Percentiles rank a stretch among this genome's conserved stretches.
phyloP scores from a whole-genome alignment of 2,329 filamentous ascomycete species.

The Aspergillus texensis region DNA sequence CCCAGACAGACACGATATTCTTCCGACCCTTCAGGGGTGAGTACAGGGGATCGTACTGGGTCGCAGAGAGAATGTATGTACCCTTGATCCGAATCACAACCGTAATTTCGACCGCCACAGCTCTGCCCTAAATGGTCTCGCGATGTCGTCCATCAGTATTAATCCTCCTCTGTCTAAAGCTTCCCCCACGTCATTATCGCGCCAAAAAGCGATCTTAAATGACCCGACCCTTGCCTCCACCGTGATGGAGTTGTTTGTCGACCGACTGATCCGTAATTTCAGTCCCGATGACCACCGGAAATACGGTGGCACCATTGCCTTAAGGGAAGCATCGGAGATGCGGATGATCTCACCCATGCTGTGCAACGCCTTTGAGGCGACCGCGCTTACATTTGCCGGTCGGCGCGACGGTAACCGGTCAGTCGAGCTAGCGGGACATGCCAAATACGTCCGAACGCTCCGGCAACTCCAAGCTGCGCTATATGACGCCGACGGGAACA shows the following conservation, averaged over 20 bases:
- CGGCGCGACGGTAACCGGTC: conserved; percentile 21
- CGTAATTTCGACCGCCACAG: background rate
- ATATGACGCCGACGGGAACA: conserved; percentile 20
- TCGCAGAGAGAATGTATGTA: conserved; percentile 5
- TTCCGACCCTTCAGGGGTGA: background rate
- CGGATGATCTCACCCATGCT: conserved; percentile 29
- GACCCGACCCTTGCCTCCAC: conserved; percentile 21
- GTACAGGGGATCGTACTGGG: background rate
- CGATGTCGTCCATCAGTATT: conserved; percentile 1
- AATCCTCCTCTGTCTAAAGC: conserved; percentile 4
- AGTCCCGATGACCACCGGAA: conserved; percentile 19
- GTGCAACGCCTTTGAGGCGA: conserved; percentile 27
- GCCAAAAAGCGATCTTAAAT: conserved; percentile 17
- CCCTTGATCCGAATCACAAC: background rate
- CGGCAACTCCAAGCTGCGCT: conserved; percentile 23
- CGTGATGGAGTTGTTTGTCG: conserved; percentile 29
- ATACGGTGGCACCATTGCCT: conserved; percentile 24
- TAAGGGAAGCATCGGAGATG: conserved; percentile 27
- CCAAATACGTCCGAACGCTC: conserved; percentile 23
- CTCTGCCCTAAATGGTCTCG: background rate
- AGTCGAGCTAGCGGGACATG: conserved; percentile 24
- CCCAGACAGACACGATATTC: background rate
- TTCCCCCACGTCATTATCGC: conserved; percentile 6
- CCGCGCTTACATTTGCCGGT: conserved; percentile 27
- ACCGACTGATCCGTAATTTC: conserved; percentile 27